Percentiles rank a stretch among this genome's conserved stretches.
These are phyloP conservation scores for Jasminum sambac DNA, from an alignment of 257 asterid species.

Conservation along the genomic window DNA sequence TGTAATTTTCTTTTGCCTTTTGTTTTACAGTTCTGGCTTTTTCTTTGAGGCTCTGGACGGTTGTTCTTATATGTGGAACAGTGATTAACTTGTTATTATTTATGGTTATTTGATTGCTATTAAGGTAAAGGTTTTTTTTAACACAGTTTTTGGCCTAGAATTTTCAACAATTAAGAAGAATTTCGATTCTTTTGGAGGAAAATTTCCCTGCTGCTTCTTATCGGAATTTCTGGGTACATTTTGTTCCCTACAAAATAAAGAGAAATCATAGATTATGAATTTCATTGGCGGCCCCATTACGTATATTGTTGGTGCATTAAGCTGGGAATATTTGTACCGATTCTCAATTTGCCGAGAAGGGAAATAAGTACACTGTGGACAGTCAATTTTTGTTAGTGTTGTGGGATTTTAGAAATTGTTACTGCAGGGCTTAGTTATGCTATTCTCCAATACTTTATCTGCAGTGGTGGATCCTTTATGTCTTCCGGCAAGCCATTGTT, in stretches of 20 bases:
- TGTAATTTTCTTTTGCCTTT: constrained; percentile 24
- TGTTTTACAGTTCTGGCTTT: constrained; percentile 36
- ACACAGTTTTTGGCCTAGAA: constrained; percentile 26
- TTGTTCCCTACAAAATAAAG: not conserved
- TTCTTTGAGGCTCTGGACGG: constrained; percentile 32
- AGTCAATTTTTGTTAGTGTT: constrained; percentile 23
- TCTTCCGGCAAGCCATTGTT: constrained; percentile 78
- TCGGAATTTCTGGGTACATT: constrained; percentile 21
- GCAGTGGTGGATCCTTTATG: constrained; percentile 55
- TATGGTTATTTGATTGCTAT: constrained; percentile 21
- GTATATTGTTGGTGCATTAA: constrained; percentile 22
- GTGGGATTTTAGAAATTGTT: constrained; percentile 26
- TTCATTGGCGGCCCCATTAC: constrained; percentile 32
- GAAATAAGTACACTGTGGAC: constrained; percentile 22
- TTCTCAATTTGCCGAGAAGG: constrained; percentile 16
- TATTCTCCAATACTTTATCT: constrained; percentile 43
- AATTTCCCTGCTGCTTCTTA: constrained; percentile 23
- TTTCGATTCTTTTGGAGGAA: constrained; percentile 9
- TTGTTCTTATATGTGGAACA: constrained; percentile 28
- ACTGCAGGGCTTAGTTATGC: constrained; percentile 31
- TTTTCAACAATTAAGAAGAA: constrained; percentile 20
- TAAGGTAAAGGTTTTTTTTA: constrained; percentile 17
- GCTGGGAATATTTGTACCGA: constrained; percentile 19
- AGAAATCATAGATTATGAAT: constrained; percentile 14
- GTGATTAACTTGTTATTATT: constrained; percentile 27